Evolutionary conservation across 306 rosid genomes (phyloP).

Genomic region (Aeschynomene evenia): DNA sequence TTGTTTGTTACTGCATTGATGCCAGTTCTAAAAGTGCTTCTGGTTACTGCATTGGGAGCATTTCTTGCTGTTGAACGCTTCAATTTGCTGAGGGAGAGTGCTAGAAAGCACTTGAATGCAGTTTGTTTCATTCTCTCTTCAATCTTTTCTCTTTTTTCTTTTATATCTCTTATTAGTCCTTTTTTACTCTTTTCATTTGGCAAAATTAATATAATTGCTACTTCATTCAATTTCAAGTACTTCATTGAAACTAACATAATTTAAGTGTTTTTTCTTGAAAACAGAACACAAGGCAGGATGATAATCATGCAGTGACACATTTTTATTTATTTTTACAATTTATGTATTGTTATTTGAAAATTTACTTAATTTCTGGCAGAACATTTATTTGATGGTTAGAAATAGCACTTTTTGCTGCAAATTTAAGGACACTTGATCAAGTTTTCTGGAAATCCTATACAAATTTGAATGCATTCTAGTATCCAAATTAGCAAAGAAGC

Average conservation of each 20-base stretch:
- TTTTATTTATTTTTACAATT: neutral
- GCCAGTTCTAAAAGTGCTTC: conserved; percentile 31
- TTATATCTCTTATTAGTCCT: neutral
- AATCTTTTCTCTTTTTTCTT: neutral
- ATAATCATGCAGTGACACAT: too few species aligned
- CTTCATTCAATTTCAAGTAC: neutral
- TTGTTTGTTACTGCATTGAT: conserved; percentile 27
- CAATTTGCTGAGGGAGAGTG: conserved; percentile 16
- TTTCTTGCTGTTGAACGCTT: conserved; percentile 30
- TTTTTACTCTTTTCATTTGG: neutral
- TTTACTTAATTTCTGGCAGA: neutral
- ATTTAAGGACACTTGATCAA: neutral
- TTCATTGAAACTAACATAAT: neutral
- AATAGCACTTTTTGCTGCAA: too few species aligned
- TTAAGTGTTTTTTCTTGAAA: neutral
- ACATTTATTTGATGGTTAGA: too few species aligned
- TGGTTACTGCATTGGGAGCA: conserved; percentile 16
- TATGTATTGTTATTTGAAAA: neutral
- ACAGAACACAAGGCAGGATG: too few species aligned
- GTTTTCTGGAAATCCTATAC: neutral
- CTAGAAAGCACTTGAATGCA: conserved; percentile 27
- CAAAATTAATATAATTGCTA: neutral
- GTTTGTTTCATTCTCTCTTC: conserved; percentile 2
- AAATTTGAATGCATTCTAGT: too few species aligned
- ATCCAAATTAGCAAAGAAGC: neutral